These are phyloP conservation scores for Cudoniella acicularis DNA, from an alignment of 495 filamentous ascomycete genomes.

Conservation along the genomic window DNA sequence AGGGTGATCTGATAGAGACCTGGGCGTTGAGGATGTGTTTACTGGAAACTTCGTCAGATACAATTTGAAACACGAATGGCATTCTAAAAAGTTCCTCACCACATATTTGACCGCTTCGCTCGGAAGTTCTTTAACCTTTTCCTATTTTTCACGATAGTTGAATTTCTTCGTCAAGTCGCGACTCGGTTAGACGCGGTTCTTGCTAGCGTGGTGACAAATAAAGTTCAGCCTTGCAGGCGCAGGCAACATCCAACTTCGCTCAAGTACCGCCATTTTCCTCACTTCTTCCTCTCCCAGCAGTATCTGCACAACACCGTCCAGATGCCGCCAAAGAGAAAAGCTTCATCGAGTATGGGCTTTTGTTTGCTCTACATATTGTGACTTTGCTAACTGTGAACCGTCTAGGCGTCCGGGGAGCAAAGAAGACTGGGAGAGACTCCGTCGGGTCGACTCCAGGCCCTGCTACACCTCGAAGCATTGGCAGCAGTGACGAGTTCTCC, in stretches of 20 bases:
- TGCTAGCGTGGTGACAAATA: constrained; percentile 9
- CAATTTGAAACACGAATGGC: constrained; percentile 13
- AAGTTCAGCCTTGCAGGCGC: constrained; percentile 13
- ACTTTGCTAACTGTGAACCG: constrained; percentile 32
- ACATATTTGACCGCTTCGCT: constrained; percentile 3
- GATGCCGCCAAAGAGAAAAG: constrained; percentile 82
- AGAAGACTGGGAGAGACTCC: constrained; percentile 54
- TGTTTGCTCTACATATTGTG: constrained; percentile 20
- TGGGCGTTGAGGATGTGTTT: constrained; percentile 99
- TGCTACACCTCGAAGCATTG: constrained; percentile 60
- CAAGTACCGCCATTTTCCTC: background rate
- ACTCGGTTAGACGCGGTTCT: background rate
- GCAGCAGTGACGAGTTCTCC: constrained; percentile 64
- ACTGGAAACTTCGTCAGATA: constrained; percentile 33
- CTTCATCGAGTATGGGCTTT: constrained; percentile 46
- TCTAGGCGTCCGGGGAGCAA: constrained; percentile 47
- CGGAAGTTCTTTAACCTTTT: background rate
- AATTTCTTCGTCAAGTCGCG: background rate
- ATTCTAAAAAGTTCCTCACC: too few relatives aligned
- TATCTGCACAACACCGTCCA: constrained; percentile 19
- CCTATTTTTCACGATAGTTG: background rate
- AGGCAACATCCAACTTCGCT: constrained; percentile 1
- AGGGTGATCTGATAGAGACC: constrained; percentile 90
- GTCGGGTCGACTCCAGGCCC: constrained; percentile 66
- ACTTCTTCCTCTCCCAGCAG: background rate